Conservation (phyloP, 441 rosid species). For the Gossypium lobatum region DNA sequence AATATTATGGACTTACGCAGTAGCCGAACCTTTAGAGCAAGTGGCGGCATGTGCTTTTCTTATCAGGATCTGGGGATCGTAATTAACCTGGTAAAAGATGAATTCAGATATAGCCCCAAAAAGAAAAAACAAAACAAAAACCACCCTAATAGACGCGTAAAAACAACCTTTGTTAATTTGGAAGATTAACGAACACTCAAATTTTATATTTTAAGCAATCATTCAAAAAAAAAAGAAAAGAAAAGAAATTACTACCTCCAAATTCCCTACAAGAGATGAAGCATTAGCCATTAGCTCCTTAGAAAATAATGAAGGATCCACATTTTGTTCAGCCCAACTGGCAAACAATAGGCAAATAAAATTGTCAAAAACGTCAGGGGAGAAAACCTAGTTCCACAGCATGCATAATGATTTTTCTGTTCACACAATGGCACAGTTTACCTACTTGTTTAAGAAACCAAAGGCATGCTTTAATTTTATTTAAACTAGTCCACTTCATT, state of each 20-base stretch:
- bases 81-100: conserved; percentile 49
- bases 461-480: not conserved
- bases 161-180: not conserved
- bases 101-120: conserved; percentile 9
- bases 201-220: not conserved
- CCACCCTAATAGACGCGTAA: not conserved
- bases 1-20: conserved; percentile 47
- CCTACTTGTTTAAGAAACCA: not conserved
- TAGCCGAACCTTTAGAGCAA: conserved; percentile 77
- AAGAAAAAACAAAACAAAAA: not conserved
- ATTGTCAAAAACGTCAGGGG: not conserved
- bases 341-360: conserved; percentile 10
- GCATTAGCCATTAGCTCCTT: conserved; percentile 71
- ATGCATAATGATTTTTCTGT: no score
- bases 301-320: conserved; percentile 90
- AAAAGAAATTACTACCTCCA: conserved; percentile 41
- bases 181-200: not conserved
- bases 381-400: not conserved
- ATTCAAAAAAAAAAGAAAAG: not conserved
- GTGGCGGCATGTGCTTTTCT: conserved; percentile 80
- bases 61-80: conserved; percentile 70
- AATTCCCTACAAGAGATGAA: conserved; percentile 48
- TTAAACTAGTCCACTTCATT: not conserved
- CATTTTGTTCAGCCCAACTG: conserved; percentile 89
- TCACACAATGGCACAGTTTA: not conserved